Evolutionary conservation across 2,329 filamentous ascomycete genomes (phyloP).

Genomic region (Lachnellula hyalina): DNA sequence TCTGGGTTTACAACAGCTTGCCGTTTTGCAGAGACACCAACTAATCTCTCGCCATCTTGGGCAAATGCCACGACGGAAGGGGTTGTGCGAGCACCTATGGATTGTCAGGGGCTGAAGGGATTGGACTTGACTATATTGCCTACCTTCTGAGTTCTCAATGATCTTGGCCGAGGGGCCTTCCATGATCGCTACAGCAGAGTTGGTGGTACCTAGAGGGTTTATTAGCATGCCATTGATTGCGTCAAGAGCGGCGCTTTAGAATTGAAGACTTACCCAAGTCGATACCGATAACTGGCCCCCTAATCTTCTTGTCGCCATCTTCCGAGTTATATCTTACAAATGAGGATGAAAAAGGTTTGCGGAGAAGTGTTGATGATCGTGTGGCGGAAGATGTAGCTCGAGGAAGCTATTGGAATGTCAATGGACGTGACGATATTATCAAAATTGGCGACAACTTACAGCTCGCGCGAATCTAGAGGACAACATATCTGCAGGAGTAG

Average conservation of each 20-base stretch:
- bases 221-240: slow-evolving; percentile 16
- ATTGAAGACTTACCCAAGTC: slow-evolving; percentile 67
- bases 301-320: slow-evolving; percentile 74
- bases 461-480: slow-evolving; percentile 67
- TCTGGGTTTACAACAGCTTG: slow-evolving; percentile 98
- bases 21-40: slow-evolving; percentile 96
- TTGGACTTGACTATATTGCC: slow-evolving; percentile 26
- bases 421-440: slow-evolving; percentile 14
- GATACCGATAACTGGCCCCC: slow-evolving; percentile 95
- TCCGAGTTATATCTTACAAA: slow-evolving; percentile 77
- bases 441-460: slow-evolving; percentile 49
- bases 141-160: slow-evolving; percentile 96
- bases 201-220: slow-evolving; percentile 66
- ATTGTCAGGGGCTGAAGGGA: slow-evolving; percentile 5
- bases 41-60: slow-evolving; percentile 90
- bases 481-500: slow-evolving; percentile 53
- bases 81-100: slow-evolving; percentile 74
- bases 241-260: background rate
- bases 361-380: slow-evolving; percentile 62
- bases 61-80: slow-evolving; percentile 94
- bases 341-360: slow-evolving; percentile 65
- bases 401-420: slow-evolving; percentile 57
- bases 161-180: slow-evolving; percentile 94
- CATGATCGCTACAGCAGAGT: slow-evolving; percentile 96
- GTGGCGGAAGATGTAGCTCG: slow-evolving; percentile 65